phyloP scores from a whole-genome alignment of 352 stramenopile genomes.

The Pythium scleroteichum region DNA sequence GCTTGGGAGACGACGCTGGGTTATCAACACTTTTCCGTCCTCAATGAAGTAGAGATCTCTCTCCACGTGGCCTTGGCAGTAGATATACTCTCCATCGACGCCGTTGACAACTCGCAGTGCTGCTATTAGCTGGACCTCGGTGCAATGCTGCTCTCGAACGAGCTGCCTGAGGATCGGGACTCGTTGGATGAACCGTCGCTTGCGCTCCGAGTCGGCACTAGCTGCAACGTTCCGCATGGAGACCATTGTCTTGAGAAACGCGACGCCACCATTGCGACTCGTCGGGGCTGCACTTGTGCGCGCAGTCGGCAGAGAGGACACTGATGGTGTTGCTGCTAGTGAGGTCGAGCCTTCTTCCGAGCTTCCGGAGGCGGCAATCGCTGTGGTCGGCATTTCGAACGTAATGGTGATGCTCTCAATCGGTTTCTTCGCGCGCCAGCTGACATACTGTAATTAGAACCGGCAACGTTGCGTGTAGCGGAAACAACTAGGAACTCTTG shows the following conservation, averaged over 20 bases:
- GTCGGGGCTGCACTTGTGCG: neutral
- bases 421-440: too few species aligned
- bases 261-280: neutral
- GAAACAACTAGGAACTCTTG: conserved; percentile 1
- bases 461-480: neutral
- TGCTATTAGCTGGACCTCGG: conserved; percentile 41
- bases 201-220: conserved; percentile 38
- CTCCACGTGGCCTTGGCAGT: conserved; percentile 54
- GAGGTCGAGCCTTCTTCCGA: neutral
- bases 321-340: neutral
- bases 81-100: conserved; percentile 67
- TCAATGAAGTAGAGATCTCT: conserved; percentile 74
- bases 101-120: conserved; percentile 39
- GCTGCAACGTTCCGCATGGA: neutral
- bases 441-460: too few species aligned
- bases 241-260: neutral
- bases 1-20: conserved; percentile 35
- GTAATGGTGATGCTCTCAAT: neutral
- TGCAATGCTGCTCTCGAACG: conserved; percentile 44
- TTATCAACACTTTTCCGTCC: conserved; percentile 68
- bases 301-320: conserved; percentile 6
- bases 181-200: conserved; percentile 41
- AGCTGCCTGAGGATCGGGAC: conserved; percentile 58
- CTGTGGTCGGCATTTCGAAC: neutral
- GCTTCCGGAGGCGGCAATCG: neutral